Evolutionary conservation across 2,329 filamentous ascomycete genomes (phyloP).

Genomic region (Sporothrix inflata): DNA sequence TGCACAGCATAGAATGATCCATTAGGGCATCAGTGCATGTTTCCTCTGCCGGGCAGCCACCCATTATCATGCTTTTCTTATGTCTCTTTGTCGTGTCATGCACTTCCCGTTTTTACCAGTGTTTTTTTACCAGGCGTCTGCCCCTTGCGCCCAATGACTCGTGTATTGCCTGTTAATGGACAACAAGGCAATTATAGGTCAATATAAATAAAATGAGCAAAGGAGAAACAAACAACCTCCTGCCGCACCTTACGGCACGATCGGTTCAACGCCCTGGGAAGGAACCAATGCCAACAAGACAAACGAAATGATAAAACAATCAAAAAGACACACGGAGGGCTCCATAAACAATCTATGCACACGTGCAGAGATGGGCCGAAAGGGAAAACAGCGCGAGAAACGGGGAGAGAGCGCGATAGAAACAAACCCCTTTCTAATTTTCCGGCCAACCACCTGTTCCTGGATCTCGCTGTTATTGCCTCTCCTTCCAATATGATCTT

Average conservation of each 20-base stretch:
- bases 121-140: neutral
- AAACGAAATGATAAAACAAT: neutral
- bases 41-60: neutral
- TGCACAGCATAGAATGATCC: neutral
- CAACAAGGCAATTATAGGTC: neutral
- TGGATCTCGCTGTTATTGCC: neutral
- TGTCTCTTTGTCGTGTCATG: conserved; percentile 7
- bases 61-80: neutral
- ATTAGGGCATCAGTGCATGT: neutral
- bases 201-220: conserved; percentile 21
- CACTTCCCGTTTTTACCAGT: neutral
- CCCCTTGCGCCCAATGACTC: neutral
- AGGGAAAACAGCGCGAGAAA: neutral
- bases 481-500: neutral
- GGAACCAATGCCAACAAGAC: neutral
- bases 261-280: neutral
- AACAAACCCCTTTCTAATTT: neutral
- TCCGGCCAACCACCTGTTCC: neutral
- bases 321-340: neutral
- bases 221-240: neutral
- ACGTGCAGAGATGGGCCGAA: conserved; percentile 6
- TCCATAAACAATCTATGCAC: conserved; percentile 4
- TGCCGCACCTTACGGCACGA: neutral
- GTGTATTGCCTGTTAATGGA: neutral
- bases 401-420: neutral